A percentile compares a stretch with the other conserved stretches of the same genome.
Evolutionary conservation across 441 rosid species (phyloP).

Genomic region (Populus hybrid): DNA sequence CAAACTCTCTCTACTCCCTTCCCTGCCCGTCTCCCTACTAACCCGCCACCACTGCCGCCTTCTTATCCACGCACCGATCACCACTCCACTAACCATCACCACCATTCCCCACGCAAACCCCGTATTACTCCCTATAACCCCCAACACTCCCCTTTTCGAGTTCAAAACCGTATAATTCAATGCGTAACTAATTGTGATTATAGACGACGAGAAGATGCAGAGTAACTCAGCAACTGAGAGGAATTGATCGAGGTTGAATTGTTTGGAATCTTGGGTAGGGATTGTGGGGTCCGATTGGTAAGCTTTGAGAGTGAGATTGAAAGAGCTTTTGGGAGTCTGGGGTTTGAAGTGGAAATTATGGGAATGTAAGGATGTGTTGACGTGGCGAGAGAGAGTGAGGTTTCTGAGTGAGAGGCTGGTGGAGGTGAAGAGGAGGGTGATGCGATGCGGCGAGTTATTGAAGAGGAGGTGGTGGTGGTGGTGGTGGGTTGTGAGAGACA

Average conservation of each 20-base stretch:
- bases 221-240: conserved; percentile 53
- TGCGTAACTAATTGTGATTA: conserved; percentile 43
- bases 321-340: not conserved
- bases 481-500: conserved; percentile 36
- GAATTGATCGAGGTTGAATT: conserved; percentile 43
- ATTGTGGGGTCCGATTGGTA: conserved; percentile 30
- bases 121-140: conserved; percentile 46
- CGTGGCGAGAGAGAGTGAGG: conserved; percentile 28
- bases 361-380: conserved; percentile 23
- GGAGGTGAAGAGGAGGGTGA: conserved; percentile 30
- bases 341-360: conserved; percentile 16
- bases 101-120: conserved; percentile 49
- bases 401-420: conserved; percentile 12
- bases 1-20: conserved; percentile 31
- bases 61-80: conserved; percentile 60
- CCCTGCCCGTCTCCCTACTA: conserved; percentile 36
- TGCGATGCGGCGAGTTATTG: conserved; percentile 33
- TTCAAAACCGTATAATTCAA: conserved; percentile 38
- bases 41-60: conserved; percentile 65
- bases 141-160: conserved; percentile 29
- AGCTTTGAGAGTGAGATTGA: conserved; percentile 31
- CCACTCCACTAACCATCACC: conserved; percentile 50
- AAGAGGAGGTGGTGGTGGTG: conserved; percentile 35
- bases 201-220: conserved; percentile 59
- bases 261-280: conserved; percentile 15